phyloP scores from a whole-genome alignment of 192 early-diverging fungal genomes.

The Linnemannia elongata region DNA sequence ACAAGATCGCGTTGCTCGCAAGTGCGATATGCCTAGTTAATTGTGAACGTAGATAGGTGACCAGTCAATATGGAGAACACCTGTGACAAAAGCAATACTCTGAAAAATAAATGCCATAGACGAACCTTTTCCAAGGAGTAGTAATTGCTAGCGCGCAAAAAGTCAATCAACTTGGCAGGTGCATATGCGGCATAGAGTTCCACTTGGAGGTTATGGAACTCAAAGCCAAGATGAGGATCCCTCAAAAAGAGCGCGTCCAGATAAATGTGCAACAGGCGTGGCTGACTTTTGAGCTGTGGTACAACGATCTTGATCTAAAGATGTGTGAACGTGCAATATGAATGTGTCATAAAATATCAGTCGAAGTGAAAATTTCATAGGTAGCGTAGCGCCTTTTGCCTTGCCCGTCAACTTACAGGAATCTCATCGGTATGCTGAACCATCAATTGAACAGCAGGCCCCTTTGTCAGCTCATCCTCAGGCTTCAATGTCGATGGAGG shows the following conservation, averaged over 20 bases:
- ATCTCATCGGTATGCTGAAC: constrained; percentile 89
- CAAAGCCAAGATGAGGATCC: constrained; percentile 77
- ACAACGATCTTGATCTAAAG: constrained; percentile 74
- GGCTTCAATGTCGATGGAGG: constrained; percentile 1
- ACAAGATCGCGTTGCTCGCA: constrained; percentile 92
- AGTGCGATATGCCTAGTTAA: constrained; percentile 76
- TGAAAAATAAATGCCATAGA: not conserved
- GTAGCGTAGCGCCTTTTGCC: no score
- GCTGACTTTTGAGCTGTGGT: constrained; percentile 70
- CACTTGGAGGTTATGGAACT: constrained; percentile 84
- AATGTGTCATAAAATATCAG: not conserved
- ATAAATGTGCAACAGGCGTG: constrained; percentile 86
- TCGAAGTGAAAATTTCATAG: not conserved
- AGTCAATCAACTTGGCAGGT: constrained; percentile 80
- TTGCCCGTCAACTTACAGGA: constrained; percentile 62
- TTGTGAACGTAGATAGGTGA: not conserved
- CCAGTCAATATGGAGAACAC: not conserved
- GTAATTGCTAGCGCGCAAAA: constrained; percentile 83
- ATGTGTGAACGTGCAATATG: not conserved
- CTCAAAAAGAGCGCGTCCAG: constrained; percentile 88
- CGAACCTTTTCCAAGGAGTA: constrained; percentile 82
- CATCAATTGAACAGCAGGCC: constrained; percentile 83
- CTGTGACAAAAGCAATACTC: not conserved
- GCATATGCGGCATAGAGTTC: constrained; percentile 96
- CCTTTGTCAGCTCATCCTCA: constrained; percentile 58